These are phyloP conservation scores for Moesziomyces parantarcticus DNA, from an alignment of 1,284 basidiomycete genomes.

Conservation along the genomic window DNA sequence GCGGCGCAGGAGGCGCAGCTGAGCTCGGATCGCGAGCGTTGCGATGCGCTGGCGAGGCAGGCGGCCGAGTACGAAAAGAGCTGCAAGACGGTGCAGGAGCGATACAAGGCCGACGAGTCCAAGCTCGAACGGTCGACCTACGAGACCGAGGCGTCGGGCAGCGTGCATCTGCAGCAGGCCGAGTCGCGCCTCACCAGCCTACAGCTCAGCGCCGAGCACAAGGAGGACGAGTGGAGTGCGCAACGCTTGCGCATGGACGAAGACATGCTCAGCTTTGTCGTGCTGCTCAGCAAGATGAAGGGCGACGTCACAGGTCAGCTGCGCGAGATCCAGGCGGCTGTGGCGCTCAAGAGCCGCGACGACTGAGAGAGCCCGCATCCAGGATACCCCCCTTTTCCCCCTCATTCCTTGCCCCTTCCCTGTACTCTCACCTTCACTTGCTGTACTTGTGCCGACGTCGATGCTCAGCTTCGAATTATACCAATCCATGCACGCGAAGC, in stretches of 20 bases:
- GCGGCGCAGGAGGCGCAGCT: constrained; percentile 41
- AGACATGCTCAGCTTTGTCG: constrained; percentile 53
- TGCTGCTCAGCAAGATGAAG: constrained; percentile 53
- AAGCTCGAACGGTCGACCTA: constrained; percentile 47
- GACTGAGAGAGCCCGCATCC: constrained; percentile 19
- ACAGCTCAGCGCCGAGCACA: constrained; percentile 47
- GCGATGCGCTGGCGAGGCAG: constrained; percentile 33
- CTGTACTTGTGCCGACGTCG: constrained; percentile 26
- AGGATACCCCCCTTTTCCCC: not conserved
- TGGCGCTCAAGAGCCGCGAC: constrained; percentile 50
- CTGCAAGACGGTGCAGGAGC: constrained; percentile 50
- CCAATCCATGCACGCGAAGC: not conserved
- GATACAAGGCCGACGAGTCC: constrained; percentile 48
- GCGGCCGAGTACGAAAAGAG: constrained; percentile 50
- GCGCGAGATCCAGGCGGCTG: constrained; percentile 47
- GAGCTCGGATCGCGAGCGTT: constrained; percentile 34
- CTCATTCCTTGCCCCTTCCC: not conserved
- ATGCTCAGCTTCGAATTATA: constrained; percentile 16
- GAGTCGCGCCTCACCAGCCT: constrained; percentile 44
- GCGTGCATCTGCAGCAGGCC: constrained; percentile 45
- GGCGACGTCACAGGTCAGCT: constrained; percentile 47
- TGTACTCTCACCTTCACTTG: constrained; percentile 1
- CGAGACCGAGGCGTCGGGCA: constrained; percentile 47
- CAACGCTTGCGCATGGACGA: constrained; percentile 50
- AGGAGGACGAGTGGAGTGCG: constrained; percentile 47